phyloP scores from a whole-genome alignment of 371 early-diverging fungal genomes.

The Lichtheimia ramosa region DNA sequence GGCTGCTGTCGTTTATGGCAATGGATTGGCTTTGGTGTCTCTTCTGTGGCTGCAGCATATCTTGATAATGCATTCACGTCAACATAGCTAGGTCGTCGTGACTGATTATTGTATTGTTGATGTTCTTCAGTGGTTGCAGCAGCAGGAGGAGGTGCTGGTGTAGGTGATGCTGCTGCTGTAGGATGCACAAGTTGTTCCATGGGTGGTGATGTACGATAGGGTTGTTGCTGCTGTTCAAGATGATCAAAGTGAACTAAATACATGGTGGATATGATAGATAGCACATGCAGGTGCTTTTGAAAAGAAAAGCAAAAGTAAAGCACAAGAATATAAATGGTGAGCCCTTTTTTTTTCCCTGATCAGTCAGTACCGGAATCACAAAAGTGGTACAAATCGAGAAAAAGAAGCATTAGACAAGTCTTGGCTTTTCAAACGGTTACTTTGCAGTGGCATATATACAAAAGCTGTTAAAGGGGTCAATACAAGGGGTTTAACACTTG shows the following conservation, averaged over 20 bases:
- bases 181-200: not conserved
- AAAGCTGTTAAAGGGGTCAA: too few species aligned
- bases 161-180: too few species aligned
- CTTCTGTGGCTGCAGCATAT: not conserved
- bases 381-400: not conserved
- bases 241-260: not conserved
- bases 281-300: constrained; percentile 1
- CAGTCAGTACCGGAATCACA: too few species aligned
- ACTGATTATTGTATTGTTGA: too few species aligned
- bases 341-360: too few species aligned
- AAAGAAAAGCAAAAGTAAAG: not conserved
- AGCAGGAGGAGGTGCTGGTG: too few species aligned
- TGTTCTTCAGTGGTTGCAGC: too few species aligned
- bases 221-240: not conserved
- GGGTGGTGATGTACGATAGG: not conserved
- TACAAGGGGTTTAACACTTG: too few species aligned
- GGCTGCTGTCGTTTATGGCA: constrained; percentile 8
- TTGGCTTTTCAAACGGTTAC: not conserved
- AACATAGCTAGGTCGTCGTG: constrained; percentile 2
- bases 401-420: not conserved
- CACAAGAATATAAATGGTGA: too few species aligned
- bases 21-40: not conserved
- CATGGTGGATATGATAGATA: not conserved
- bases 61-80: constrained; percentile 1
- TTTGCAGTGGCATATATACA: too few species aligned